Percentiles rank a stretch among this genome's conserved stretches.
These are phyloP conservation scores for Barnettozyma sp. DNA, from an alignment of 805 yeast genomes.

Conservation along the genomic window DNA sequence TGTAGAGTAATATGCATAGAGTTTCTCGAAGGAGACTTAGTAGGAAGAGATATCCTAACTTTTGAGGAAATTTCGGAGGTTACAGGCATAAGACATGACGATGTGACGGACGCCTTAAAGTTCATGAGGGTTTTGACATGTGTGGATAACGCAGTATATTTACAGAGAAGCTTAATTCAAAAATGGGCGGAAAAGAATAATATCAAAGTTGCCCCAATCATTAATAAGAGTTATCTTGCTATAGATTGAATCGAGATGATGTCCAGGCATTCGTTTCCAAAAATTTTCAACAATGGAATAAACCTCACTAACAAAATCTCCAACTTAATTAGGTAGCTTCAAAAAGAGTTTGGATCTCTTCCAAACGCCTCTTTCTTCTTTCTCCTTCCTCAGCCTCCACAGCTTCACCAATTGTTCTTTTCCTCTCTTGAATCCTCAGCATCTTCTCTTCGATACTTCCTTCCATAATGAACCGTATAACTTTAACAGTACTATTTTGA, in stretches of 20 bases:
- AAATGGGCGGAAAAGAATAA: constrained; percentile 16
- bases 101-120: constrained; percentile 51
- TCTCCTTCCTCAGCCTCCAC: constrained; percentile 73
- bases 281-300: constrained; percentile 2
- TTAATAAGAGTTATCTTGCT: constrained; percentile 2
- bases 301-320: constrained; percentile 8
- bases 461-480: constrained; percentile 73
- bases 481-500: constrained; percentile 64
- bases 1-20: constrained; percentile 42
- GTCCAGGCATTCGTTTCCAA: no score
- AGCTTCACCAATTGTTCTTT: constrained; percentile 73
- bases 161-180: constrained; percentile 12
- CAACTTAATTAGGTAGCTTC: constrained; percentile 26
- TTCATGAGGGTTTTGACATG: constrained; percentile 41
- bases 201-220: constrained; percentile 11
- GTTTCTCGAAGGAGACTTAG: constrained; percentile 35
- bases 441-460: constrained; percentile 83
- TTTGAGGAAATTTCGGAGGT: constrained; percentile 42
- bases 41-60: constrained; percentile 29
- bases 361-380: constrained; percentile 59
- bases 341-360: constrained; percentile 64
- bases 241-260: no score
- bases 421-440: constrained; percentile 81
- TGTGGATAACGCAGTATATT: constrained; percentile 15
- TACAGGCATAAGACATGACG: constrained; percentile 62